Base-by-base conservation (phyloP, 1,284 basidiomycete genomes). In the Marasmius sp. region DNA sequence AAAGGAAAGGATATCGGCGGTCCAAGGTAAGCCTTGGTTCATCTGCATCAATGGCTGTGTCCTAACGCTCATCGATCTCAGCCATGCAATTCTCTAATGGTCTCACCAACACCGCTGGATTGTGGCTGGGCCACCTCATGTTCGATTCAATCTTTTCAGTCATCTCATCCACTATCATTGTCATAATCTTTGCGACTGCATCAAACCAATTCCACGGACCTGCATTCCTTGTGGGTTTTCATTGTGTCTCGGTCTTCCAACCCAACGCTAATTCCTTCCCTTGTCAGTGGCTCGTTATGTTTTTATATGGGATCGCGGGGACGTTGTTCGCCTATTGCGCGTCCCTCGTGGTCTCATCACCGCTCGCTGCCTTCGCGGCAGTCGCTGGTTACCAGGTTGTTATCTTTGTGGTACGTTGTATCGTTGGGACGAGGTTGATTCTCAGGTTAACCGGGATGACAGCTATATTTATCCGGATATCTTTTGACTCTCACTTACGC, bases 11-110 rank as follows among this genome's bases (percentile, higher is more conserved):
- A 80, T 81, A 49, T 88, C 86, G 8, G 85, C 84, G 47, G 89
- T 88, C 1, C 91, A 88, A 74, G 52, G 52, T 54, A 37, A 12
- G 16, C 10, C 22, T 33, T 27, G 20, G 27, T 27, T 27, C 10
- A 51, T 11, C 18, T 12, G 8, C 9, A 18, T 18, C 16, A 34
- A 14, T 7, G 34, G 22, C 20, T 16, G 10, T 54, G 34, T 37
- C 27, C 27, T 12, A 54, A 18, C 52, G 27, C n/a, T 7, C 34
- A 33, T 14, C 43, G 14, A 49, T 49, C 48, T 49, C 38, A 54
- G 89, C 88, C 6, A 93, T 91, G 88, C 87, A 90, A 64, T 75
- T 89, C 34, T 91, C 88, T 38, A 94, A 94, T 69, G 92, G 92
- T 0, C 77, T 93, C 37, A 82, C 86, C 6, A 79, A 89, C 59